Evolutionary conservation across 192 early-diverging fungal genomes (phyloP).

Genomic region (Coemansia sp.): DNA sequence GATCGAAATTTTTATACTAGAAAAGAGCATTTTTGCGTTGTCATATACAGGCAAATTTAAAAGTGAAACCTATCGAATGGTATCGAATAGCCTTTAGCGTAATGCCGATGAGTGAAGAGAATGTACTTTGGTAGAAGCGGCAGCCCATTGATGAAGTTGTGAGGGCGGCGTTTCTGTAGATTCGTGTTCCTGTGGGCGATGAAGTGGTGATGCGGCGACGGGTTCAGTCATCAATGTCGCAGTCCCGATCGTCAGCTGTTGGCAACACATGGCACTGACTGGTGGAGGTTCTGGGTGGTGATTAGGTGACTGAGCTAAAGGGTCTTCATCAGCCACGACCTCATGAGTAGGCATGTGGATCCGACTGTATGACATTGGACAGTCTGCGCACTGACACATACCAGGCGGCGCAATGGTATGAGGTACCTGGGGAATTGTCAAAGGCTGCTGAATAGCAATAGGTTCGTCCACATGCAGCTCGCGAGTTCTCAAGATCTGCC

Average conservation of each 20-base stretch:
- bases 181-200: neutral
- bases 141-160: constrained; percentile 1
- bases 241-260: constrained; percentile 20
- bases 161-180: neutral
- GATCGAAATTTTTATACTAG: neutral
- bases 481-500: neutral
- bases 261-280: constrained; percentile 1
- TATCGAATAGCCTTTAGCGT: neutral
- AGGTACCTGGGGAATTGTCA: neutral
- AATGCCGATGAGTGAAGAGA: neutral
- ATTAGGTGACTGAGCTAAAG: neutral
- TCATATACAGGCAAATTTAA: neutral
- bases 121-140: neutral
- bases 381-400: constrained; percentile 9
- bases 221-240: constrained; percentile 41
- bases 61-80: neutral
- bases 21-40: neutral
- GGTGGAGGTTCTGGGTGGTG: neutral
- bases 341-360: neutral
- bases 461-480: neutral
- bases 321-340: neutral
- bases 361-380: constrained; percentile 8
- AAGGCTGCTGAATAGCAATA: neutral
- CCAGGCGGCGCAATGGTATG: neutral
- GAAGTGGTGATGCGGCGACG: neutral